Evolutionary conservation across 805 yeast genomes (phyloP), one percentile per base, ranked within the genome.

Genomic region (Kodamaea lidongshanica): DNA sequence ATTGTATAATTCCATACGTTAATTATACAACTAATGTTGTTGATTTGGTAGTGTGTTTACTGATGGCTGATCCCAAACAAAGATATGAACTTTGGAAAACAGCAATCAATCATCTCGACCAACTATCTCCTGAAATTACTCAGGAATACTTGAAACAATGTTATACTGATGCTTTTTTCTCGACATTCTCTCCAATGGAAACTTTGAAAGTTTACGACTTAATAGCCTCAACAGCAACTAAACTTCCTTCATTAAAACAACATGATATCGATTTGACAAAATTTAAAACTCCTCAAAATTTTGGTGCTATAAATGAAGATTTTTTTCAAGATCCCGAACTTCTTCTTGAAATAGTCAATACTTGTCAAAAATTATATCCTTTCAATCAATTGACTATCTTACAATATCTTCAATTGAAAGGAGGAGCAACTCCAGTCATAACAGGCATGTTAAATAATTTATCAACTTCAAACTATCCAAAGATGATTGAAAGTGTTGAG

Each of bases 321-420:
- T 4, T 35, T 48, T 5, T 21, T 25, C 19, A 18, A 24, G 12
- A 23, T 16, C 8, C 40, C 34, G 4, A 33, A 6, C 23, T 56
- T n/a, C 38, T 59, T 16, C 41, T 45, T 5, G 38, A 48, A 12
- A 41, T 43, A 11, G 37, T 59, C 4, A 41, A 45, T 5, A 51
- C 56, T 1, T 61, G 67, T 38, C 52, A 52, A 22, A 46, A 44
- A 23, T 44, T 64, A 13, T 60, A 50, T 29, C 56, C 65, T 1
- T 48, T 56, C 22, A 58, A 54, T 27, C 56, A 54, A 19, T 44
- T 58, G n/a, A 52, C 64, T 1, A 43, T 63, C n/a, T 30, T 30
- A 4, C 46, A 50, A 16, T 63, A 42, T 32, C 40, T 63, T 24
- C 26, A 38, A 9, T 42, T 54, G 23, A 55, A 53, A 16, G 5